Percentiles rank a stretch among this genome's conserved stretches.
phyloP scores from a whole-genome alignment of 306 rosid genomes.

The Cajanus cajan region DNA sequence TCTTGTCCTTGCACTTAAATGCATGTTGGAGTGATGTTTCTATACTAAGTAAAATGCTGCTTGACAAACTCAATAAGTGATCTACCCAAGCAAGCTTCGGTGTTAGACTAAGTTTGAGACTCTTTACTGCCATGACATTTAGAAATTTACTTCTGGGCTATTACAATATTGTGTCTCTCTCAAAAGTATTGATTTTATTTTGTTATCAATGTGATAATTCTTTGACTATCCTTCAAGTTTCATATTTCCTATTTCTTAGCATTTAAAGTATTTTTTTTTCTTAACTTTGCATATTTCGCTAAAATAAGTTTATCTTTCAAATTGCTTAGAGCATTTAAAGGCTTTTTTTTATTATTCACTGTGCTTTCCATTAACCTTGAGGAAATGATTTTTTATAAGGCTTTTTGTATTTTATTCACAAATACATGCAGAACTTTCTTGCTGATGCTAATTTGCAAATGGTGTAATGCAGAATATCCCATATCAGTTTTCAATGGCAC shows the following conservation, averaged over 20 bases:
- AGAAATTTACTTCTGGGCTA: background rate
- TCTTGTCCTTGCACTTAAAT: background rate
- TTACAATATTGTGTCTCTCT: background rate
- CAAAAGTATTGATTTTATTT: background rate
- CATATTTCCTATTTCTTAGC: background rate
- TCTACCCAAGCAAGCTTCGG: constrained; percentile 13
- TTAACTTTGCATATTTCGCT: background rate
- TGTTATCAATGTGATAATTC: background rate
- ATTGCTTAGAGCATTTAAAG: background rate
- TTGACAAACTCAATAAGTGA: background rate
- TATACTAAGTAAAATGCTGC: background rate
- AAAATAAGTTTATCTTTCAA: background rate
- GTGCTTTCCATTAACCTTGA: constrained; percentile 15
- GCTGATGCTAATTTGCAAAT: constrained; percentile 22
- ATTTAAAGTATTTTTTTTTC: background rate
- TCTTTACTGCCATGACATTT: constrained; percentile 14
- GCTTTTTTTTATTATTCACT: constrained; percentile 2
- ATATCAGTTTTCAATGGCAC: constrained; percentile 76
- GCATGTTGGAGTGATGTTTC: constrained; percentile 6
- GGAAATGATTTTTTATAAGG: background rate
- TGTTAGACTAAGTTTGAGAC: background rate
- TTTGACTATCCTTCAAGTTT: background rate
- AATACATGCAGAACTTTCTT: background rate
- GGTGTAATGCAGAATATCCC: constrained; percentile 76
- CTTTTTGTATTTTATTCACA: background rate